Conservation (phyloP, 1,139 yeast species). For the Pichia sp. region DNA sequence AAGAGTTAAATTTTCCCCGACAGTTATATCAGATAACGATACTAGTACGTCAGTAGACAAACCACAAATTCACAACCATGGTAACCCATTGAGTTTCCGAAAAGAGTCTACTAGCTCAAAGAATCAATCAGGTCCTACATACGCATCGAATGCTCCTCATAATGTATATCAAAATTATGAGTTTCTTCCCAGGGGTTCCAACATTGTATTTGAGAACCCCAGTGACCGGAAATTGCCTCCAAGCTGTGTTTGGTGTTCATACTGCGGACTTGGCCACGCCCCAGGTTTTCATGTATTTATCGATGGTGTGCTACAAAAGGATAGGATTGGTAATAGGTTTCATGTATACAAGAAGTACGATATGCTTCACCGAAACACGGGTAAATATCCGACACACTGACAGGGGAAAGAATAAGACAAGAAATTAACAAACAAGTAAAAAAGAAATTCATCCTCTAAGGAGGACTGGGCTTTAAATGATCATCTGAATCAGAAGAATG, state of each 20-base stretch:
- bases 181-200: neutral
- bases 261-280: neutral
- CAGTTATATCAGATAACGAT: neutral
- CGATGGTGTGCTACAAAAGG: neutral
- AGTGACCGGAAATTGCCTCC: neutral
- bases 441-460: no score
- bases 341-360: neutral
- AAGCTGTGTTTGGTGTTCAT: neutral
- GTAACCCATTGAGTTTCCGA: no score
- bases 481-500: conserved; percentile 8
- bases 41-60: neutral
- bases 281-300: neutral
- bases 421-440: no score
- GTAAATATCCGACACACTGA: neutral
- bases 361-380: neutral
- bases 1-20: neutral
- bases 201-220: neutral
- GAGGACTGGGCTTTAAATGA: neutral
- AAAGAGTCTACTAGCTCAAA: no score
- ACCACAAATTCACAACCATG: no score
- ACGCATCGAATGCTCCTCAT: neutral
- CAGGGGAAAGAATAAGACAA: no score
- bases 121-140: neutral
- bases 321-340: neutral
- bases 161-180: neutral